phyloP scores from a whole-genome alignment of 2,329 filamentous ascomycete species.

The Ceratocystis diversiconidia region DNA sequence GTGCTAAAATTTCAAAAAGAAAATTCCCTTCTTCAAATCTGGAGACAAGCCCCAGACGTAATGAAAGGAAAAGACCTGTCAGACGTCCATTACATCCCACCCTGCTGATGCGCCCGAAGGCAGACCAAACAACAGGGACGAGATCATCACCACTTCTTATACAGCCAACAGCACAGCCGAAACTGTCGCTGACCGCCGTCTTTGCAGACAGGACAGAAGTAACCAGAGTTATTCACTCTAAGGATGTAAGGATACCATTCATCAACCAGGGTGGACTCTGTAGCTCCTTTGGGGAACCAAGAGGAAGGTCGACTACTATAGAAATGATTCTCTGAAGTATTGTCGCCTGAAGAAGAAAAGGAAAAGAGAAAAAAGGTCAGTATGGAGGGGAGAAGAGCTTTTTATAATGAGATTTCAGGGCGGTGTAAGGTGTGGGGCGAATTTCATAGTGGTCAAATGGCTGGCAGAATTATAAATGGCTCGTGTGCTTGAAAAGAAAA shows the following conservation, averaged over 20 bases:
- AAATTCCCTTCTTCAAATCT: conserved; percentile 35
- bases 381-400: not conserved
- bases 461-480: conserved; percentile 1
- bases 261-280: conserved; percentile 94
- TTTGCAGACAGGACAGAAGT: conserved; percentile 47
- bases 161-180: conserved; percentile 33
- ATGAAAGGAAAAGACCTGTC: conserved; percentile 53
- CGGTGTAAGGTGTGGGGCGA: not conserved
- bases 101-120: conserved; percentile 63
- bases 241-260: conserved; percentile 75
- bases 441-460: too few species aligned
- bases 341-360: conserved; percentile 19
- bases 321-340: conserved; percentile 67
- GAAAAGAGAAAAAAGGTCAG: conserved; percentile 1
- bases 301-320: conserved; percentile 88
- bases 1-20: too few species aligned
- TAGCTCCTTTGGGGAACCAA: conserved; percentile 86
- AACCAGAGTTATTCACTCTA: conserved; percentile 65
- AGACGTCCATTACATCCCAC: conserved; percentile 82
- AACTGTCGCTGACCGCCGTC: conserved; percentile 35
- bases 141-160: conserved; percentile 94
- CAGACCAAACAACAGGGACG: conserved; percentile 56
- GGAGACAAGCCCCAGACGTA: conserved; percentile 26
- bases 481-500: not conserved
- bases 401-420: conserved; percentile 11